A percentile compares a stretch with the other conserved stretches of the same genome.
These are phyloP conservation scores for Termitomyces sp. DNA, from an alignment of 768 basidiomycete species.

Conservation along the genomic window DNA sequence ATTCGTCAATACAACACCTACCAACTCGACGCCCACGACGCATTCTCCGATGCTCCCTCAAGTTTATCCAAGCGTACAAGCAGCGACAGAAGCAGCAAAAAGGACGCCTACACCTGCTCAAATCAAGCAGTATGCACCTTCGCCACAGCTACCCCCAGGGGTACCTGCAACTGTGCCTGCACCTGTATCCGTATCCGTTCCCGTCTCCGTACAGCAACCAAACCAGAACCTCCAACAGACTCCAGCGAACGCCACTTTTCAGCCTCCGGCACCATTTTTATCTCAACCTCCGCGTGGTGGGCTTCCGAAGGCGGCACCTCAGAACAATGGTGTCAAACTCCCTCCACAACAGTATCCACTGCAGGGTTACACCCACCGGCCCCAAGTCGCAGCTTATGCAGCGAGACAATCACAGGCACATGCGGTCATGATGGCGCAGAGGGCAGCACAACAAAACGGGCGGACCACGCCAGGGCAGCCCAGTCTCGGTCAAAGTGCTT, in stretches of 20 bases:
- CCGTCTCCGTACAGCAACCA: constrained; percentile 1
- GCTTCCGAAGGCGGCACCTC: neutral
- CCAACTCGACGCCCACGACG: constrained; percentile 19
- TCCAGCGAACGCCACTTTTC: constrained; percentile 10
- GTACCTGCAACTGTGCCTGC: constrained; percentile 6
- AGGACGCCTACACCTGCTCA: constrained; percentile 31
- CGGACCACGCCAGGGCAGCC: constrained; percentile 23
- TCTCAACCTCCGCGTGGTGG: constrained; percentile 4
- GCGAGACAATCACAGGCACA: constrained; percentile 7
- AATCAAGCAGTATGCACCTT: constrained; percentile 13
- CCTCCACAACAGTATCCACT: constrained; percentile 1
- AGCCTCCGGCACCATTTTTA: constrained; percentile 9
- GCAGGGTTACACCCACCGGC: neutral
- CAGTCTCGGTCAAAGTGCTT: constrained; percentile 5
- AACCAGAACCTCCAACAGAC: constrained; percentile 13
- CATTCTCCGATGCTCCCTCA: constrained; percentile 30
- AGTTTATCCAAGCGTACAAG: constrained; percentile 29
- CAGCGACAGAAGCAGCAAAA: constrained; percentile 26
- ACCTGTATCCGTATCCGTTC: constrained; percentile 7
- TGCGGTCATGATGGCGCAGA: neutral
- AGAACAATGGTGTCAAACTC: neutral
- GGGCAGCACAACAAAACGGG: constrained; percentile 18
- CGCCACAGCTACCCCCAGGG: constrained; percentile 17
- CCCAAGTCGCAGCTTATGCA: neutral
- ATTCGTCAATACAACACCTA: constrained; percentile 28